These are phyloP conservation scores for Coemansia sp. DNA, from an alignment of 192 early-diverging fungal species.

Conservation along the genomic window DNA sequence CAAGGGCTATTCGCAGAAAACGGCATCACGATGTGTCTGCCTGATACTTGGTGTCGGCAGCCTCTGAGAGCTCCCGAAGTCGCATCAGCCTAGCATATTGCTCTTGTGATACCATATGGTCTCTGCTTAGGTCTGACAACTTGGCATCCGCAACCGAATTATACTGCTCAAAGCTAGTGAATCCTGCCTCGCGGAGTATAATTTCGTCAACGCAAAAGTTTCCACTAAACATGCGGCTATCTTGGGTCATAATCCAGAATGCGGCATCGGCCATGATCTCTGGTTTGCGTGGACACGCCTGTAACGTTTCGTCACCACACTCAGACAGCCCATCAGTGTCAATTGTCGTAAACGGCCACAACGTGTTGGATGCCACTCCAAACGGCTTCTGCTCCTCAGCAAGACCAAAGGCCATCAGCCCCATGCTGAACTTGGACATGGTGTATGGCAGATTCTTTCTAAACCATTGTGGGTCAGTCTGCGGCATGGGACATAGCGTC, in stretches of 20 bases:
- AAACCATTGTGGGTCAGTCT: slow-evolving; percentile 67
- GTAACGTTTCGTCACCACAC: slow-evolving; percentile 38
- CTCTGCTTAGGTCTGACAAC: slow-evolving; percentile 33
- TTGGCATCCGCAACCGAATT: slow-evolving; percentile 24
- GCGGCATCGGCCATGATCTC: slow-evolving; percentile 80
- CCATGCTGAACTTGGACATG: slow-evolving; percentile 68
- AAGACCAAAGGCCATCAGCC: slow-evolving; percentile 69
- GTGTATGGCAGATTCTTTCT: slow-evolving; percentile 61
- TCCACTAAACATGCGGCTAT: slow-evolving; percentile 57
- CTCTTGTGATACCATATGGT: slow-evolving; percentile 39
- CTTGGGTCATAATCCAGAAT: slow-evolving; percentile 61
- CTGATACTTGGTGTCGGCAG: not conserved
- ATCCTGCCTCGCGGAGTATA: slow-evolving; percentile 68
- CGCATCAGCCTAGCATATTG: slow-evolving; percentile 17
- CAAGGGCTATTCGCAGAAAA: no score
- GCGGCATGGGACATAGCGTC: slow-evolving; percentile 68
- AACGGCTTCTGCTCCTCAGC: slow-evolving; percentile 65
- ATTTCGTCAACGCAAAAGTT: slow-evolving; percentile 76
- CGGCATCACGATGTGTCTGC: no score
- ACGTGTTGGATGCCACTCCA: slow-evolving; percentile 70
- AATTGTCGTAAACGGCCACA: slow-evolving; percentile 73
- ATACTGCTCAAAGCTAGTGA: slow-evolving; percentile 59
- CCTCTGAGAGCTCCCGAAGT: slow-evolving; percentile 20
- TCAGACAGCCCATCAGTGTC: slow-evolving; percentile 66
- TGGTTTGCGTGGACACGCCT: slow-evolving; percentile 46